Percentiles rank a stretch among this genome's conserved stretches.
Evolutionary conservation across 352 stramenopile species (phyloP).

Genomic region (Phytophthora sp.): DNA sequence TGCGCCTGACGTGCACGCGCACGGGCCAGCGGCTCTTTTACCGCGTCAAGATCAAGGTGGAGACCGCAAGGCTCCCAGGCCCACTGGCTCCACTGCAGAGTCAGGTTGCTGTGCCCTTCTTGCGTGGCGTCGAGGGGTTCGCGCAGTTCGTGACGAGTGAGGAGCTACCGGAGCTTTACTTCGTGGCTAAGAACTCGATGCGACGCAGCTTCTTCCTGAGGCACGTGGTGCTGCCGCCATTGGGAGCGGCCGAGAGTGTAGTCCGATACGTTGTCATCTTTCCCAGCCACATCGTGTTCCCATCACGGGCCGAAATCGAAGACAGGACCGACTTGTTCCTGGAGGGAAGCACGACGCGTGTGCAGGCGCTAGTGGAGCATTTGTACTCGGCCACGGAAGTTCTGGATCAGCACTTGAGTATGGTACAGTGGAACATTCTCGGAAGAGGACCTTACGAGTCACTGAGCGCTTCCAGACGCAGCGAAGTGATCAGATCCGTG

Average conservation of each 20-base stretch:
- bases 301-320: constrained; percentile 80
- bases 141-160: constrained; percentile 85
- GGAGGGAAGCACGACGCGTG: constrained; percentile 70
- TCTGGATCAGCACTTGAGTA: constrained; percentile 83
- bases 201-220: constrained; percentile 65
- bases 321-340: constrained; percentile 77
- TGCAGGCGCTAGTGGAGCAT: constrained; percentile 79
- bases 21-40: constrained; percentile 74
- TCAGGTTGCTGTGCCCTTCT: constrained; percentile 65
- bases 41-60: constrained; percentile 62
- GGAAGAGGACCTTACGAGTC: constrained; percentile 81
- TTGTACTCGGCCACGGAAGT: constrained; percentile 87
- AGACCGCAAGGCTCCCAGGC: constrained; percentile 52
- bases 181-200: constrained; percentile 86
- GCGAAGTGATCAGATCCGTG: constrained; percentile 76
- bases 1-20: constrained; percentile 63
- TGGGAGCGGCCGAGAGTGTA: constrained; percentile 69
- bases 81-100: constrained; percentile 59
- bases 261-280: constrained; percentile 81
- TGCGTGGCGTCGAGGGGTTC: constrained; percentile 72
- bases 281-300: constrained; percentile 78
- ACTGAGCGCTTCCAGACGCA: constrained; percentile 57
- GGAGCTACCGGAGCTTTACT: constrained; percentile 85
- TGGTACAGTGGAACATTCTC: constrained; percentile 90
- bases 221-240: constrained; percentile 68